Conservation (phyloP, 768 basidiomycete genomes). For the Trametes cingulata region DNA sequence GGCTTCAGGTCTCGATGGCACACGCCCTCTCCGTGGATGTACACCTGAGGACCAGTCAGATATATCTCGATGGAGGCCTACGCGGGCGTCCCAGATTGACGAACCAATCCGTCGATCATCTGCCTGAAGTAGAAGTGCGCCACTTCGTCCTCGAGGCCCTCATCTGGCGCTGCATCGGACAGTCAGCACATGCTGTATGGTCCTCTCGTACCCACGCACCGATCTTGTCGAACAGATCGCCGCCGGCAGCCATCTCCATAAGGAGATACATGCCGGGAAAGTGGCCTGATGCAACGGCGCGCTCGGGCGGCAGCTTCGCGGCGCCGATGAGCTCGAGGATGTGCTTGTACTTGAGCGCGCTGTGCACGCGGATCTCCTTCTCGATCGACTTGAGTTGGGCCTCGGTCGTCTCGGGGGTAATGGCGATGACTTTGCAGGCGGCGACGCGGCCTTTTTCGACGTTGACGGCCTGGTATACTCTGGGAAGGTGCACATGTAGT, state of each 20-base stretch:
- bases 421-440: slow-evolving; percentile 81
- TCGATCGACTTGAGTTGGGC: slow-evolving; percentile 78
- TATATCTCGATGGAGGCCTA: neutral
- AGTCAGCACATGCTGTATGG: neutral
- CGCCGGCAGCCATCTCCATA: slow-evolving; percentile 88
- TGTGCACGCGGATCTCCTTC: slow-evolving; percentile 91
- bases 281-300: slow-evolving; percentile 40
- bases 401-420: slow-evolving; percentile 64
- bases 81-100: slow-evolving; percentile 25
- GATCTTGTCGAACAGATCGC: slow-evolving; percentile 98
- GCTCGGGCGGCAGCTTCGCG: slow-evolving; percentile 43
- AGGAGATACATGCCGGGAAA: slow-evolving; percentile 89
- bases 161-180: slow-evolving; percentile 72
- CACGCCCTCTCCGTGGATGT: slow-evolving; percentile 86
- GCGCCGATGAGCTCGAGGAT: slow-evolving; percentile 85
- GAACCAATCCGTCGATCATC: slow-evolving; percentile 78
- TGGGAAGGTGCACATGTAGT: too few species aligned
- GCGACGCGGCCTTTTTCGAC: slow-evolving; percentile 64
- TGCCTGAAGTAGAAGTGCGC: slow-evolving; percentile 92
- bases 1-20: slow-evolving; percentile 98
- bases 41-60: slow-evolving; percentile 49
- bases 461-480: slow-evolving; percentile 85
- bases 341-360: slow-evolving; percentile 73
- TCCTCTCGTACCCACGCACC: slow-evolving; percentile 46
- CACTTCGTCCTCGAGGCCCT: slow-evolving; percentile 82